Base-by-base conservation (phyloP, 148 eudicot species). In the Rhododendron molle region DNA sequence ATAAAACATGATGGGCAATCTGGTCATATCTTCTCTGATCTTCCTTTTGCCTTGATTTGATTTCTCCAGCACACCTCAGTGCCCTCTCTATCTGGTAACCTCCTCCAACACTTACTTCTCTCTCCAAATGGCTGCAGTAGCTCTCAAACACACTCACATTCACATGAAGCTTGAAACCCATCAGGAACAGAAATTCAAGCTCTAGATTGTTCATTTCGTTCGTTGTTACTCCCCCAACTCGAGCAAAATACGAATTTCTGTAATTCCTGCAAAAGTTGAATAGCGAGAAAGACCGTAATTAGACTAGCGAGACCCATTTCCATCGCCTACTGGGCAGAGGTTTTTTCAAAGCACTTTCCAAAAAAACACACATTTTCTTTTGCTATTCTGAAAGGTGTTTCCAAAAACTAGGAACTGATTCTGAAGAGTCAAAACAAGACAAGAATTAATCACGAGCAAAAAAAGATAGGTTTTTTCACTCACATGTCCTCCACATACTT, bases 31-130 rank as follows among this genome's bases (percentile, higher is more conserved):
- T 65, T 79, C 77, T 90, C 28, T 89, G 44, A 40, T 40, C 87
- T 83, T 88, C 80, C 73, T 88, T 82, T 80, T 93, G 94, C n/a
- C 88, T 90, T 7, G 90, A 81, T 82, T 94, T 97, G 83, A 95
- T 97, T 83, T 97, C 99, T 78, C 92, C 98, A 38, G 99, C 99
- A 86, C 99, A 97, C 69, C 99, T 88, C 78, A 97, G 86, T 2
- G 98, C 91, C 89, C 88, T 95, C 85, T 97, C 99, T 54, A 97
- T 92, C 46, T 97, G 98, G 86, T 93, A 97, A 0, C 99, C 99
- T 69, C 99, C 99, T 82, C 98, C 99, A 83, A 93, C 93, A 84
- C 98, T 92, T 49, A 97, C 99, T 90, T 97, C 99, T 80, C 99
- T 92, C 85, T 94, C 98, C 67, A 97, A 88, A 88, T 97, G 99